phyloP scores from a whole-genome alignment of 176 grass and related monocot genomes.

The Calamus simplicifolius region DNA sequence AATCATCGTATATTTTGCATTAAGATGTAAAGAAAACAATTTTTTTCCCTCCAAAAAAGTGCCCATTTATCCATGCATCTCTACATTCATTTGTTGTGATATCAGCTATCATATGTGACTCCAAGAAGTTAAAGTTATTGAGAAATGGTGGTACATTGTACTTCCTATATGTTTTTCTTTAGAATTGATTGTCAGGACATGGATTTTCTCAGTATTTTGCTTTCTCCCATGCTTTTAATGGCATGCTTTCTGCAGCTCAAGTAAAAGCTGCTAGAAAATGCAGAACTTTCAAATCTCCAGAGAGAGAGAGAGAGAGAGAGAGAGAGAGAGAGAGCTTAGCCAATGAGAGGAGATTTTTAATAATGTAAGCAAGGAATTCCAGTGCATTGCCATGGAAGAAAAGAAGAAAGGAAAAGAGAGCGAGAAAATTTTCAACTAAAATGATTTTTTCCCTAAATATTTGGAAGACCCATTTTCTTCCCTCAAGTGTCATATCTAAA shows the following conservation, averaged over 20 bases:
- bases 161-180: constrained; percentile 16
- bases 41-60: not conserved
- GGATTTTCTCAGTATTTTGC: not conserved
- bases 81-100: constrained; percentile 31
- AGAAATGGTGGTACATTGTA: constrained; percentile 59
- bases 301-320: not conserved
- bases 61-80: constrained; percentile 5
- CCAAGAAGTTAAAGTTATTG: constrained; percentile 53
- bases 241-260: constrained; percentile 10
- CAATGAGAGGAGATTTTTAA: too few relatives aligned
- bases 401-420: too few relatives aligned
- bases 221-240: constrained; percentile 25
- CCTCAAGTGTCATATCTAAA: too few relatives aligned
- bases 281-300: not conserved
- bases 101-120: constrained; percentile 15
- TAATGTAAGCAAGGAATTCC: too few relatives aligned
- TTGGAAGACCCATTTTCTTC: too few relatives aligned
- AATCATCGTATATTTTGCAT: too few relatives aligned
- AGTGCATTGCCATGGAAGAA: too few relatives aligned
- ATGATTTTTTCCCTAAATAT: too few relatives aligned
- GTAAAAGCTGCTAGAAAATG: constrained; percentile 5
- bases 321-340: not conserved
- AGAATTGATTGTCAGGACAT: not conserved
- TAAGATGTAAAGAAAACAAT: too few relatives aligned
- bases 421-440: too few relatives aligned